These are phyloP conservation scores for Ascocoryne sarcoides DNA, from an alignment of 2,329 filamentous ascomycete species.

Conservation along the genomic window DNA sequence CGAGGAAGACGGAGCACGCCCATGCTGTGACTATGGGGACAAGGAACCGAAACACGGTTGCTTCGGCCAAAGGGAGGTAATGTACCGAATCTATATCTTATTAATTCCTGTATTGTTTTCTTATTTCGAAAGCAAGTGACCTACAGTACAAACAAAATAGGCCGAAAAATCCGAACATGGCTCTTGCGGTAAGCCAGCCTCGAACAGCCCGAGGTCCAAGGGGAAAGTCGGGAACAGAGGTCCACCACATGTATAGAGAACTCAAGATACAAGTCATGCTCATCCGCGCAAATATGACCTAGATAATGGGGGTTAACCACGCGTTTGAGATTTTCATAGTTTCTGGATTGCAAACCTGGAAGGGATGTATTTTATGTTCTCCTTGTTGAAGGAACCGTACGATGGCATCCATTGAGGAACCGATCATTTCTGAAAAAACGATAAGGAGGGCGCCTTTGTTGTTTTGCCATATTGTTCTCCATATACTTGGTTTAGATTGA, in stretches of 20 bases:
- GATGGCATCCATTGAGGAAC: constrained; percentile 75
- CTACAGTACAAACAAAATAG: constrained; percentile 50
- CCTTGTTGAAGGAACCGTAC: constrained; percentile 68
- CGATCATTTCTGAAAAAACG: constrained; percentile 68
- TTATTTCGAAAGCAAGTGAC: background rate
- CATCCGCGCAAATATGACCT: constrained; percentile 27
- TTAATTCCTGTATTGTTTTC: constrained; percentile 1
- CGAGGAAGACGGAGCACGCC: constrained; percentile 63
- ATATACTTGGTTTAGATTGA: constrained; percentile 1
- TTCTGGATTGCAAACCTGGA: constrained; percentile 66
- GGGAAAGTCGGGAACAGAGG: constrained; percentile 58
- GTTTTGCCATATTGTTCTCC: constrained; percentile 42
- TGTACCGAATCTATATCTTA: constrained; percentile 33
- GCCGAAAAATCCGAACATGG: constrained; percentile 64
- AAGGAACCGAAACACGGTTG: constrained; percentile 83
- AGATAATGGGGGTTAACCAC: constrained; percentile 39
- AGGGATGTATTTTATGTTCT: constrained; percentile 66
- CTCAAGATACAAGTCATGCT: constrained; percentile 22
- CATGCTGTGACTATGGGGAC: constrained; percentile 74
- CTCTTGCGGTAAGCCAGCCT: constrained; percentile 57
- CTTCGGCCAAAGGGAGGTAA: constrained; percentile 78
- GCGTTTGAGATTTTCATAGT: background rate
- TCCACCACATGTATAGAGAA: constrained; percentile 63
- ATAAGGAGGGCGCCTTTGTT: constrained; percentile 71
- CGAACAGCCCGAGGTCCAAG: constrained; percentile 60